A percentile compares a stretch with the other conserved stretches of the same genome.
Evolutionary conservation across 352 stramenopile genomes (phyloP).

Genomic region (Pythium monospermum): DNA sequence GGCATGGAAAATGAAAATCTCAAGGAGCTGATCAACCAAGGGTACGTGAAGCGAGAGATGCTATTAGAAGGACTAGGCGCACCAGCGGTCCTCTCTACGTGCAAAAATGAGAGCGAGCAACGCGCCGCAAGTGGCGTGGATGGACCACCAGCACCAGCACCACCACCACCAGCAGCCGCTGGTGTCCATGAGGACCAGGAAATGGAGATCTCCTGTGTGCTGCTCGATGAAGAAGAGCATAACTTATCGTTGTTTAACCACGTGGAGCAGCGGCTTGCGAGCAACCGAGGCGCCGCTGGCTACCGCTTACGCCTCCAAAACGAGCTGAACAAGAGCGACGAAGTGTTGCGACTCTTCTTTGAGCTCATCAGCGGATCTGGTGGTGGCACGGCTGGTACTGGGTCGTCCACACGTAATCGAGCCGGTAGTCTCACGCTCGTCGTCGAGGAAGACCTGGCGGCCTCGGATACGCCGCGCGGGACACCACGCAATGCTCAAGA

Average conservation of each 20-base stretch:
- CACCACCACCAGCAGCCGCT: too few relatives aligned
- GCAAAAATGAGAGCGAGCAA: neutral
- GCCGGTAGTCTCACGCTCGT: slow-evolving; percentile 4
- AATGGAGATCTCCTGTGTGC: slow-evolving; percentile 33
- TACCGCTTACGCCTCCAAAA: slow-evolving; percentile 27
- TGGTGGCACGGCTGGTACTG: too few relatives aligned
- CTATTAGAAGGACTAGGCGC: slow-evolving; percentile 30
- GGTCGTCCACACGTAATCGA: neutral
- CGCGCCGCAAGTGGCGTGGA: slow-evolving; percentile 1
- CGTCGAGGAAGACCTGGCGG: neutral
- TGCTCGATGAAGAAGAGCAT: slow-evolving; percentile 45
- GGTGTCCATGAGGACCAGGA: slow-evolving; percentile 11
- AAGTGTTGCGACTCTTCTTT: slow-evolving; percentile 38
- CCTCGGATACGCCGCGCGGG: neutral
- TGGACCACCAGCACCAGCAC: slow-evolving; percentile 3
- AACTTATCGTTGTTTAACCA: slow-evolving; percentile 47
- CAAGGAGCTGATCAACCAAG: slow-evolving; percentile 32
- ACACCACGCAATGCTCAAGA: neutral
- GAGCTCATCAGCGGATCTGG: slow-evolving; percentile 10
- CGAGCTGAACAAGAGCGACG: slow-evolving; percentile 47
- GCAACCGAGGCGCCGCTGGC: slow-evolving; percentile 11
- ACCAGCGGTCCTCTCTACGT: slow-evolving; percentile 1
- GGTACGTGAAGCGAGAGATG: slow-evolving; percentile 39
- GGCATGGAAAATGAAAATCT: slow-evolving; percentile 39
- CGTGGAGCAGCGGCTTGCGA: slow-evolving; percentile 23